Evolutionary conservation across 2,329 filamentous ascomycete species (phyloP), one percentile per base, ranked within the genome.

Genomic region (Paraconiothyrium sp.): DNA sequence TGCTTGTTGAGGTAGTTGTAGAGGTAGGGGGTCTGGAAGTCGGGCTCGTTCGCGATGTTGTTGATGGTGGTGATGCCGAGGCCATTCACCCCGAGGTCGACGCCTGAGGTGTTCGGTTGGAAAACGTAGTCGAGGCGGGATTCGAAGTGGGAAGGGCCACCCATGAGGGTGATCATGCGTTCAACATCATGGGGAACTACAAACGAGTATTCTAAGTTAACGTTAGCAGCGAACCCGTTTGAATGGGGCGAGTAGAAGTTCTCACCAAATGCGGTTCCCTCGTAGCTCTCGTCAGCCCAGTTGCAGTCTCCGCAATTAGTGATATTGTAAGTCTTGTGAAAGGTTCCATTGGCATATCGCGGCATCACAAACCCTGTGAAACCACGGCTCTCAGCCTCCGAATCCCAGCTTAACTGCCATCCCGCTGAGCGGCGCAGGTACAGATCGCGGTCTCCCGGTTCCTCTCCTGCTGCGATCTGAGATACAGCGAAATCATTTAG

Each of bases 401-500:
- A 67, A 32, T 78, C 73, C 80, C 80, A 82, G 65, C 63, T 78
- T 30, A 78, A 69, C 61, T 82, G 80, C 80, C 80, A 82, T 2
- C 80, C 78, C n/a, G 72, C 64, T 58, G 77, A 73, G 9, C 80
- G 72, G 22, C 74, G 76, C 13, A 81, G 65, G 48, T 81, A 82
- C 22, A 78, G 68, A 2, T 77, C 67, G 0, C 71, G 70, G 39
- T 82, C 79, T 0, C 76, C 75, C 0, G 82, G 82, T 3, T 80
- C 75, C 37, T 79, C 69, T 3, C 77, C 78, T 6, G 73, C 72
- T 0, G 79, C 80, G 11, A 82, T 79, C 54, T 81, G 78, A 10
- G 72, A 73, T 0, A 82, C 74, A 1, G 79, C 78, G 58, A 80
- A 82, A 61, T 82, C 80, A 58, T 82, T 82, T 7, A 81, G 70